Percentiles rank a stretch among this genome's conserved stretches.
Conservation (phyloP, 164 flowering plant genomes). For the Pachysandra terminalis region DNA sequence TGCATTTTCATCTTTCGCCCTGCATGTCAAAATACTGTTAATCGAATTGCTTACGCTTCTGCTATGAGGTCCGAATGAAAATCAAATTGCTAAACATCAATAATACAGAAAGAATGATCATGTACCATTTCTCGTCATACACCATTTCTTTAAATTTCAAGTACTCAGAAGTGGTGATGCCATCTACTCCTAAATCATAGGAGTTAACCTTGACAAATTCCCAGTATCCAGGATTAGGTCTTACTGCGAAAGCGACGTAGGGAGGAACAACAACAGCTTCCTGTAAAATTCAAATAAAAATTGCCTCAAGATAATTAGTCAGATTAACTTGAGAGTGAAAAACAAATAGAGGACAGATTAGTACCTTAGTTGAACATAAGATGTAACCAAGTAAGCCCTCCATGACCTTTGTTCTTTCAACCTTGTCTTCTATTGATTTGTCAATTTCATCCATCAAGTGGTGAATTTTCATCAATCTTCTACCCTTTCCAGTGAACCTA, state of each 20-base stretch:
- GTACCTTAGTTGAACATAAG: constrained; percentile 68
- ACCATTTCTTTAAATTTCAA: constrained; percentile 74
- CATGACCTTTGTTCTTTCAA: constrained; percentile 53
- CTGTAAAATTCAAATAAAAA: constrained; percentile 31
- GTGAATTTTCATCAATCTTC: constrained; percentile 58
- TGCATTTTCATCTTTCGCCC: constrained; percentile 92
- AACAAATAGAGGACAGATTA: neutral
- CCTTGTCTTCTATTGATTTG: constrained; percentile 57
- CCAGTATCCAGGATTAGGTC: constrained; percentile 93
- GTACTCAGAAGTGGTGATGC: constrained; percentile 57
- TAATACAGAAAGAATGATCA: neutral
- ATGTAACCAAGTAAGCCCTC: constrained; percentile 82
- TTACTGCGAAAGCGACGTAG: constrained; percentile 65
- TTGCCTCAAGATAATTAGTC: neutral
- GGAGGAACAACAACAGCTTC: constrained; percentile 96
- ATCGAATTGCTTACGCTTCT: no score
- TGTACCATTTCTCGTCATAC: constrained; percentile 75
- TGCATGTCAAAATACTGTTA: constrained; percentile 23
- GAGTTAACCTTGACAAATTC: constrained; percentile 79
- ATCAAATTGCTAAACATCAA: no score
- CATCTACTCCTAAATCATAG: constrained; percentile 58
- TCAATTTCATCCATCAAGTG: constrained; percentile 71
- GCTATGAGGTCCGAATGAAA: neutral
- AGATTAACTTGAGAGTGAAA: neutral
- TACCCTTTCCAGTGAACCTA: constrained; percentile 58